Conservation (phyloP, 805 yeast species). For the Starmerella sirachaensis region DNA sequence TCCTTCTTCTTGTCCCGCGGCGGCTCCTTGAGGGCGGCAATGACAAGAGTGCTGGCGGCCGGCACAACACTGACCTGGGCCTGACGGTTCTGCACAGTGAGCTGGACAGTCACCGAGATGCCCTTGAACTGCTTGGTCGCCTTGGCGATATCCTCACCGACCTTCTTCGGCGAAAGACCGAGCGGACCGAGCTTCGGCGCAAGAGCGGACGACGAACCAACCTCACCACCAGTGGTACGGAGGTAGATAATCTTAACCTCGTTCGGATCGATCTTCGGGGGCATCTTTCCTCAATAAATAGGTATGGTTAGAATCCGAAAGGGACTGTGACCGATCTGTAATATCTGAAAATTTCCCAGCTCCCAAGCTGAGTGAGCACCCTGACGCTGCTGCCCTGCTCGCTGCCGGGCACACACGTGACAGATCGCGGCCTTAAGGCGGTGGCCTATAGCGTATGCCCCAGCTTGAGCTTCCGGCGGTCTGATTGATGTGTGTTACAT, state of each 20-base stretch:
- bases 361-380: conserved; percentile 12
- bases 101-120: conserved; percentile 96
- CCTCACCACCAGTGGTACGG: conserved; percentile 99
- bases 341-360: conserved; percentile 9
- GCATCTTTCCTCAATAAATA: conserved; percentile 36
- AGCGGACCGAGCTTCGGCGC: conserved; percentile 99
- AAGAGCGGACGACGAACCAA: conserved; percentile 98
- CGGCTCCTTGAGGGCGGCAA: conserved; percentile 98
- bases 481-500: neutral
- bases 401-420: too few relatives aligned
- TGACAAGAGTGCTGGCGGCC: conserved; percentile 97
- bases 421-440: too few relatives aligned
- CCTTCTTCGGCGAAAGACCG: conserved; percentile 99
- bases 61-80: conserved; percentile 98
- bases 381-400: too few relatives aligned
- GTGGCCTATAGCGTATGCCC: too few relatives aligned
- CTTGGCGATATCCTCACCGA: conserved; percentile 99
- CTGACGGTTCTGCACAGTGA: conserved; percentile 99
- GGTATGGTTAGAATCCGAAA: too few relatives aligned
- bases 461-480: too few relatives aligned
- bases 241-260: conserved; percentile 97
- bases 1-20: conserved; percentile 99
- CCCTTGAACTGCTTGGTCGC: conserved; percentile 99
- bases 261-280: conserved; percentile 97
- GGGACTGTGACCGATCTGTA: too few relatives aligned